Evolutionary conservation across 352 stramenopile genomes (phyloP).

Genomic region (Phytophthora palmivora): DNA sequence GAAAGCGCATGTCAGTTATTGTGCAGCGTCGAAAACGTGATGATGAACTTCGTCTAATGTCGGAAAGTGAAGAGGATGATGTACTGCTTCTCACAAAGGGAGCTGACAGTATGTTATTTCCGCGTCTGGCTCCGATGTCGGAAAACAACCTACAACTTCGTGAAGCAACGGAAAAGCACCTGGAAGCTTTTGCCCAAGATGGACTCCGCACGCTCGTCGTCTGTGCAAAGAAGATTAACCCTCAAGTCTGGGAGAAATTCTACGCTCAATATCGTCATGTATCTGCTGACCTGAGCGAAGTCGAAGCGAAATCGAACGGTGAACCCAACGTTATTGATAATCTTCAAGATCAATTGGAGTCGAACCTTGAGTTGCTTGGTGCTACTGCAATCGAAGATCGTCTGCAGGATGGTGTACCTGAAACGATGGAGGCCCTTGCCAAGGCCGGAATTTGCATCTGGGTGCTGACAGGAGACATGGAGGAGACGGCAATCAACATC

Average conservation of each 20-base stretch:
- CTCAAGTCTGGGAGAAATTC: slow-evolving; percentile 74
- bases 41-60: slow-evolving; percentile 73
- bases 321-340: slow-evolving; percentile 69
- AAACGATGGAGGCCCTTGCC: slow-evolving; percentile 77
- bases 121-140: slow-evolving; percentile 56
- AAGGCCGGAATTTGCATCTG: slow-evolving; percentile 89
- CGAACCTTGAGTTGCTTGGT: slow-evolving; percentile 77
- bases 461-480: slow-evolving; percentile 91
- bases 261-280: slow-evolving; percentile 68
- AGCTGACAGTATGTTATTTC: slow-evolving; percentile 88
- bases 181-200: slow-evolving; percentile 87
- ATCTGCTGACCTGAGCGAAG: slow-evolving; percentile 66
- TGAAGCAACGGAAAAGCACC: slow-evolving; percentile 63
- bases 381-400: slow-evolving; percentile 90
- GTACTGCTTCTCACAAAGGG: slow-evolving; percentile 84
- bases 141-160: slow-evolving; percentile 47
- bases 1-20: slow-evolving; percentile 90
- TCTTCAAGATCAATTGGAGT: slow-evolving; percentile 83
- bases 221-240: slow-evolving; percentile 62
- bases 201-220: slow-evolving; percentile 91
- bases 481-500: slow-evolving; percentile 92
- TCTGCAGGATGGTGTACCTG: slow-evolving; percentile 82
- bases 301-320: slow-evolving; percentile 71
- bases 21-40: slow-evolving; percentile 77
- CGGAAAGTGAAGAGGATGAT: slow-evolving; percentile 72